Base-by-base conservation (phyloP, 805 yeast species). In the Pichia deserticola region DNA sequence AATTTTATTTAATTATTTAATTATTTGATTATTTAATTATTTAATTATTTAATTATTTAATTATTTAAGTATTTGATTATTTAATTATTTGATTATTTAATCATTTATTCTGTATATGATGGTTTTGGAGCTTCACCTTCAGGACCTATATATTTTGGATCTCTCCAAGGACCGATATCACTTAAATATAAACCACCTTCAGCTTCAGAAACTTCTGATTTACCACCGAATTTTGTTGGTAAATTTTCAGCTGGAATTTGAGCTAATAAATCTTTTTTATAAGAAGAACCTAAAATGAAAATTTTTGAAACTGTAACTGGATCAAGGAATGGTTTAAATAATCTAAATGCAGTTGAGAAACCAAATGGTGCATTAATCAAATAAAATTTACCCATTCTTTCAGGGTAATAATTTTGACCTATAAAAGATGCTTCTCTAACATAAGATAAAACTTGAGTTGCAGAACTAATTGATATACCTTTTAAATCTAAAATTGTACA, bases 101-200 rank as follows among this genome's bases (percentile, higher is more conserved):
- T 30, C 3, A 7, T 6, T 30, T 30, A 6, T 30, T 30, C 9
- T 30, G 32, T 9, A 30, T 3, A 6, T 30, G 28, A 15, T 13
- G 50, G 36, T 60, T 70, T 73, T 63, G 97, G 97, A 47, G 95
- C 96, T 69, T 84, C 88, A 56, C 97, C 97, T 72, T 90, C 98
- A 51, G 96, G 95, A 12, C 97, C 98, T 65, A 89, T 84, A 69
- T 62, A 92, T 69, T 85, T 60, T 34, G 83, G 73, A 54, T 92
- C 93, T 77, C 97, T 86, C 99, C 99, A 93, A 56, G 99, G 99
- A 58, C 99, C 99, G 57, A 84, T 74, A 66, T 93, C 98, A 38
- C 93, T 81, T 62, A 93, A 73, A 68, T 83, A 86, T 57, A 93
- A 77, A 29, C 95, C 96, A 61, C 89, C 86, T 43, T 81, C 86